phyloP scores from a whole-genome alignment of 2,329 filamentous ascomycete genomes.

The Beauveria medogensis region DNA sequence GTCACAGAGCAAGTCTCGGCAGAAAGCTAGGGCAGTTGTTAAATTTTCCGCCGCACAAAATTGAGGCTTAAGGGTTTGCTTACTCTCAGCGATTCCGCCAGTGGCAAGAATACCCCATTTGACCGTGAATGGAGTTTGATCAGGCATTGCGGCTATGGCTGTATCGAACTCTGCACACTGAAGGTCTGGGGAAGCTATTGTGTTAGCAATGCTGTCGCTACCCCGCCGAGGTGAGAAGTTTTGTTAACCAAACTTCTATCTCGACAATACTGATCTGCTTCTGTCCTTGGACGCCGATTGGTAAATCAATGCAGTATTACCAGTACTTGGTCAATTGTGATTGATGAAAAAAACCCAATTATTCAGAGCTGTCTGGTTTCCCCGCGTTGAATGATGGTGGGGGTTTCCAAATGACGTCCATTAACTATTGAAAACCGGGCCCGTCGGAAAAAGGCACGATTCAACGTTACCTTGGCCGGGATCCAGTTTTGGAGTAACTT shows the following conservation, averaged over 20 bases:
- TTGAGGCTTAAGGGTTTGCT: constrained; percentile 15
- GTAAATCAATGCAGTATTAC: too few species aligned
- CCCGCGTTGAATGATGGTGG: background rate
- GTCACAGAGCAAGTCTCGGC: constrained; percentile 70
- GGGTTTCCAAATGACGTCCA: constrained; percentile 3
- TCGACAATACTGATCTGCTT: background rate
- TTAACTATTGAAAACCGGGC: background rate
- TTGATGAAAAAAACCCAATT: background rate
- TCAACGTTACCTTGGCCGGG: constrained; percentile 5
- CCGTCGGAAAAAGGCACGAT: background rate
- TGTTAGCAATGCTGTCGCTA: background rate
- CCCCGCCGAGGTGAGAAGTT: background rate
- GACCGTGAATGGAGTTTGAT: constrained; percentile 35
- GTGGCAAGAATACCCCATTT: constrained; percentile 57
- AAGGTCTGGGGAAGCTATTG: background rate
- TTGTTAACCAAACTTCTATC: background rate
- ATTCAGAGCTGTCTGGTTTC: background rate
- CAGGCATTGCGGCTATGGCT: constrained; percentile 27
- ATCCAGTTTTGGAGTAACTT: constrained; percentile 7
- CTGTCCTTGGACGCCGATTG: too few species aligned
- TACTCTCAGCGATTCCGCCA: constrained; percentile 50
- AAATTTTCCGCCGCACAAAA: background rate
- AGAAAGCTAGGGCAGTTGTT: constrained; percentile 43
- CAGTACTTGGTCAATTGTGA: too few species aligned
- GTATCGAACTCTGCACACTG: background rate